Conservation (phyloP, 177 flowering plant species). For the Telopea speciosissima region DNA sequence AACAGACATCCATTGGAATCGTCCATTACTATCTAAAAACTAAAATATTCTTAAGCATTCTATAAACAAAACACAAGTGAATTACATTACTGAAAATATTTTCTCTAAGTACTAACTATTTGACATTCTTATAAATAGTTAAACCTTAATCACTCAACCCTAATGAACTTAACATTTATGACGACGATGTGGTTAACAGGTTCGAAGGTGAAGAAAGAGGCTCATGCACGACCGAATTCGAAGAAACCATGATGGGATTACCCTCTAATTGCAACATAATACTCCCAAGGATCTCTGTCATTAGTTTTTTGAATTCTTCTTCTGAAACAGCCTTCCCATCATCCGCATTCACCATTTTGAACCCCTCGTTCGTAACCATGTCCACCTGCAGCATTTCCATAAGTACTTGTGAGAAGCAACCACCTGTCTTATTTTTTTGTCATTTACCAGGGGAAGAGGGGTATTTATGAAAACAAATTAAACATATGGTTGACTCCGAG, state of each 20-base stretch:
- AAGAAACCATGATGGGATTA: constrained; percentile 54
- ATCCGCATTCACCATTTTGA: constrained; percentile 53
- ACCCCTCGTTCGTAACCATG: constrained; percentile 36
- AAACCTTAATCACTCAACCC: neutral
- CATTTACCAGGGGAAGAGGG: too few relatives aligned
- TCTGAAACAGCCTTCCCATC: constrained; percentile 61
- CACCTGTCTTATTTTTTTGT: too few relatives aligned
- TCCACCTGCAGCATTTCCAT: constrained; percentile 50
- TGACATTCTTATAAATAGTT: neutral
- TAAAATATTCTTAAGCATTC: neutral
- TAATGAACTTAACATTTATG: neutral
- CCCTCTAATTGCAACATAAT: constrained; percentile 85
- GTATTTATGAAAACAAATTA: too few relatives aligned
- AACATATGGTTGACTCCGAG: too few relatives aligned
- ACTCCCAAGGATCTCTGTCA: constrained; percentile 59
- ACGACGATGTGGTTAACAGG: constrained; percentile 32
- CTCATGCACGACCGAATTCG: constrained; percentile 84
- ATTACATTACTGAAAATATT: neutral
- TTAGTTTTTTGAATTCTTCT: constrained; percentile 76
- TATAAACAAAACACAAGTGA: neutral
- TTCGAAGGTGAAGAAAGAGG: constrained; percentile 56
- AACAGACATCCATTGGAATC: too few relatives aligned
- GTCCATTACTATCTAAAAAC: too few relatives aligned
- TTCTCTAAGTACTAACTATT: neutral
- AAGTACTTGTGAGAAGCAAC: too few relatives aligned